phyloP scores from a whole-genome alignment of 441 rosid genomes.

The California macrophylla region DNA sequence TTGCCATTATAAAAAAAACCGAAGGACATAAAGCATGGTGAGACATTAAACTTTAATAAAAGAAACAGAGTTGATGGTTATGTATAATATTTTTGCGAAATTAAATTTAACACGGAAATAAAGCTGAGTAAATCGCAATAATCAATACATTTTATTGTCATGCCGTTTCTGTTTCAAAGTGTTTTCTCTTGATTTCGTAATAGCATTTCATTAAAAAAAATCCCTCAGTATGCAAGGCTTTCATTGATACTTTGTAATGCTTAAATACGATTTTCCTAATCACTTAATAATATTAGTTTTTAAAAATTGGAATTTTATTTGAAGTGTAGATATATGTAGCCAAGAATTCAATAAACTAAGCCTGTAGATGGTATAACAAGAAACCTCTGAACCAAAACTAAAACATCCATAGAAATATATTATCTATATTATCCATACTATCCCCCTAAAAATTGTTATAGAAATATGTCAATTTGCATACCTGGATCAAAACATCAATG shows the following conservation, averaged over 20 bases:
- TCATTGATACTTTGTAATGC: background rate
- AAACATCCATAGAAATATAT: background rate
- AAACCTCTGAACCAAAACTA: background rate
- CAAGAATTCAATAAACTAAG: background rate
- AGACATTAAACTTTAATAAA: too few species aligned
- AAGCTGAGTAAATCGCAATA: too few species aligned
- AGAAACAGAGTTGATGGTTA: too few species aligned
- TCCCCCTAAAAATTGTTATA: background rate
- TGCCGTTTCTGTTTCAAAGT: background rate
- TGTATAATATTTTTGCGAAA: too few species aligned
- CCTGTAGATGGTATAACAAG: background rate
- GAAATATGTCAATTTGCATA: constrained; percentile 17
- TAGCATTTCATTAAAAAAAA: background rate
- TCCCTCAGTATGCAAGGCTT: background rate
- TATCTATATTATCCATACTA: background rate
- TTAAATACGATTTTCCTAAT: background rate
- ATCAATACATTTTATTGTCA: background rate
- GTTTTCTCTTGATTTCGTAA: background rate
- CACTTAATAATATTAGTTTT: background rate
- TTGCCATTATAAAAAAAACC: too few species aligned
- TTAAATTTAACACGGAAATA: too few species aligned
- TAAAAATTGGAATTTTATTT: background rate
- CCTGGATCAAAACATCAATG: constrained; percentile 86
- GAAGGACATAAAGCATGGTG: too few species aligned
- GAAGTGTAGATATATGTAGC: background rate